Conservation (phyloP, 306 rosid species). For the Rosa chinensis region DNA sequence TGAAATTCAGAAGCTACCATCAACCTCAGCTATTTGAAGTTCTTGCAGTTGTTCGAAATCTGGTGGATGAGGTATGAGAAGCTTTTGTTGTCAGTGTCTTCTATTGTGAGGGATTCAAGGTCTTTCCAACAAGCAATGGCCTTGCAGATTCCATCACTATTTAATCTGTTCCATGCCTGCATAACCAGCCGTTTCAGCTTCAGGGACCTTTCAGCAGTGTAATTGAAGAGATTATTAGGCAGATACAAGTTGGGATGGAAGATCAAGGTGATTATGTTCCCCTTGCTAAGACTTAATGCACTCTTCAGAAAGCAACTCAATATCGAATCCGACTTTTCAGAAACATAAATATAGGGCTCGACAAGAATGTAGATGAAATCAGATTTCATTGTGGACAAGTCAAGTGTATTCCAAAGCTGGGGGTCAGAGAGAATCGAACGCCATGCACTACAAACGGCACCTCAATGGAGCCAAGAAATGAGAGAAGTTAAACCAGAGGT, state of each 20-base stretch:
- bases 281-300: neutral
- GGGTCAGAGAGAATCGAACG: neutral
- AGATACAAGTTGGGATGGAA: conserved; percentile 53
- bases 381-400: neutral
- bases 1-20: conserved; percentile 50
- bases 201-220: conserved; percentile 75
- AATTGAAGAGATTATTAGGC: conserved; percentile 59
- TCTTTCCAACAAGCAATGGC: conserved; percentile 65
- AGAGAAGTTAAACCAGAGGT: neutral
- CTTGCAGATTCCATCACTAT: conserved; percentile 55
- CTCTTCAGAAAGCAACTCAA: neutral
- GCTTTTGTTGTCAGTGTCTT: neutral
- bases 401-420: neutral
- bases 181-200: conserved; percentile 58
- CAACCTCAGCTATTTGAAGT: conserved; percentile 62
- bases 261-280: neutral
- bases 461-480: neutral
- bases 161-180: conserved; percentile 77
- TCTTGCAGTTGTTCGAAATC: conserved; percentile 51
- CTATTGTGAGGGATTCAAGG: conserved; percentile 69
- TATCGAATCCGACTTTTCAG: neutral
- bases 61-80: conserved; percentile 39
- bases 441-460: neutral
- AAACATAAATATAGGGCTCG: neutral
- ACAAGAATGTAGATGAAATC: neutral